phyloP scores from a whole-genome alignment of 1,284 basidiomycete genomes.

The Microbotryum saponariae region DNA sequence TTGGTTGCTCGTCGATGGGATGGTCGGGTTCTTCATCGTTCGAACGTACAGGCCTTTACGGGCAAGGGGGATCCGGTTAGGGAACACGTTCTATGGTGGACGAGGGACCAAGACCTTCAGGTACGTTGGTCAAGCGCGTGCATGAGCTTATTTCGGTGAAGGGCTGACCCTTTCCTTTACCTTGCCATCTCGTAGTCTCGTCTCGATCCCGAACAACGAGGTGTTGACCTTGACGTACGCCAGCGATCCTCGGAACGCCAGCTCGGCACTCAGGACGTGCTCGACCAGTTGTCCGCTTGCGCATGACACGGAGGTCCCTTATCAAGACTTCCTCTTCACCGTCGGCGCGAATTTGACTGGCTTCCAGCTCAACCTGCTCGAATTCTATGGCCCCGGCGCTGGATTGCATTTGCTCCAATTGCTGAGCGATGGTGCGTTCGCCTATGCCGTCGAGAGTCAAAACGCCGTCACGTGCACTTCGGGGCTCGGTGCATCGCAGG shows the following conservation, averaged over 20 bases:
- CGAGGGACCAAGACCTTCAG: constrained; percentile 78
- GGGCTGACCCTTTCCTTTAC: not conserved
- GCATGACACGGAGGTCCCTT: constrained; percentile 55
- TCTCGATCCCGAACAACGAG: constrained; percentile 36
- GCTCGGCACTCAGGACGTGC: constrained; percentile 37
- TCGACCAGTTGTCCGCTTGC: constrained; percentile 40
- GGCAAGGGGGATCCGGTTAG: constrained; percentile 72
- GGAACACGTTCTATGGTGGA: constrained; percentile 75
- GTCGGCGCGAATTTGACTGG: constrained; percentile 62
- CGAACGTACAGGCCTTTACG: constrained; percentile 63
- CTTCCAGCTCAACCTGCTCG: constrained; percentile 68
- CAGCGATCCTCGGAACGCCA: constrained; percentile 30
- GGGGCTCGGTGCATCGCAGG: constrained; percentile 34
- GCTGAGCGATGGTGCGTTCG: constrained; percentile 67
- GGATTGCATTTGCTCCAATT: constrained; percentile 84
- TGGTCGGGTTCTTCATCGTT: constrained; percentile 61
- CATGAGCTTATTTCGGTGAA: not conserved
- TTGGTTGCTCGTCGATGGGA: constrained; percentile 74
- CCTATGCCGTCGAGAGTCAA: constrained; percentile 55
- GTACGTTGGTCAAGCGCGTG: constrained; percentile 47
- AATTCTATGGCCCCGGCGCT: constrained; percentile 66
- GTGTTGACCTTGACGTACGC: constrained; percentile 34
- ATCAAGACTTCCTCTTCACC: constrained; percentile 80
- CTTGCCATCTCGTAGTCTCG: constrained; percentile 23
- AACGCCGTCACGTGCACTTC: constrained; percentile 69